phyloP scores from a whole-genome alignment of 805 yeast species.

The Wickerhamomyces strasburgensis region DNA sequence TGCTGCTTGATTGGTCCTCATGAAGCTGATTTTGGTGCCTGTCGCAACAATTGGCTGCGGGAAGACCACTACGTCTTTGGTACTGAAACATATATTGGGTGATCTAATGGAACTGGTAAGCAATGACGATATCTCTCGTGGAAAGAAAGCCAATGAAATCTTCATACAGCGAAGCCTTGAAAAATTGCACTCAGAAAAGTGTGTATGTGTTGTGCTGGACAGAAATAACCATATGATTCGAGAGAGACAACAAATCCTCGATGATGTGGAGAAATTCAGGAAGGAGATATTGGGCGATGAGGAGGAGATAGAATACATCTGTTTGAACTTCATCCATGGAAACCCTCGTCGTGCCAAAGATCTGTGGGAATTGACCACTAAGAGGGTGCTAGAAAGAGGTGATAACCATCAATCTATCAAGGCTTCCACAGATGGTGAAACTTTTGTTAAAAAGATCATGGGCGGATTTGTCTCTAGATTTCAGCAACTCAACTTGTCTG shows the following conservation, averaged over 20 bases:
- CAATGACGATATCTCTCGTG: constrained; percentile 63
- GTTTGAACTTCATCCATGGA: constrained; percentile 56
- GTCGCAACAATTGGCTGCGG: constrained; percentile 94
- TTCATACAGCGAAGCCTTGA: constrained; percentile 43
- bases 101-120: constrained; percentile 65
- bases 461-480: constrained; percentile 65
- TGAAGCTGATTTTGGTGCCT: constrained; percentile 67
- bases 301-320: constrained; percentile 51
- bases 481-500: constrained; percentile 43
- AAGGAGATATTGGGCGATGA: constrained; percentile 37
- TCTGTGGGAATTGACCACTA: constrained; percentile 47
- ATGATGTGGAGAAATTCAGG: constrained; percentile 40
- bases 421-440: constrained; percentile 38
- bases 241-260: constrained; percentile 65
- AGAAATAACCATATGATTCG: constrained; percentile 73
- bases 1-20: no score
- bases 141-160: constrained; percentile 38
- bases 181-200: constrained; percentile 32
- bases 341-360: constrained; percentile 27
- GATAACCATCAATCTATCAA: constrained; percentile 84
- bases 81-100: constrained; percentile 51
- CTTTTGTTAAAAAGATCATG: constrained; percentile 58
- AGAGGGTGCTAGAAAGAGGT: constrained; percentile 64
- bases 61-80: constrained; percentile 73
- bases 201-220: constrained; percentile 71